Evolutionary conservation across 495 filamentous ascomycete genomes (phyloP).

Genomic region (Penicillium argentinense): DNA sequence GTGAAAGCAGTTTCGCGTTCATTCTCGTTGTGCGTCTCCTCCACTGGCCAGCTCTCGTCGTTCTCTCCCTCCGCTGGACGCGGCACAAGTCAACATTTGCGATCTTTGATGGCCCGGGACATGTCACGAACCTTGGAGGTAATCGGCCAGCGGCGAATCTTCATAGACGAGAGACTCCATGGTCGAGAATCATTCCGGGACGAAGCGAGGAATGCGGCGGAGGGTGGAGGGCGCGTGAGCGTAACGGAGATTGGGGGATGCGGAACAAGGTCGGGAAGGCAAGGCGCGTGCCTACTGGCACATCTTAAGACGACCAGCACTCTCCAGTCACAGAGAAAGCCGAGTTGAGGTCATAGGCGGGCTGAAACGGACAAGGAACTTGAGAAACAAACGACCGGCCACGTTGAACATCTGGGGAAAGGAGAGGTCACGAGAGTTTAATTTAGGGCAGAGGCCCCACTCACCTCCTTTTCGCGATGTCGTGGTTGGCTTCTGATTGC

Average conservation of each 20-base stretch:
- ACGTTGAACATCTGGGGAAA: slow-evolving; percentile 32
- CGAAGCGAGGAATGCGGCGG: slow-evolving; percentile 16
- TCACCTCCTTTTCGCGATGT: slow-evolving; percentile 25
- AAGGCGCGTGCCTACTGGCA: slow-evolving; percentile 19
- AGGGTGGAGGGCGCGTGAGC: slow-evolving; percentile 14
- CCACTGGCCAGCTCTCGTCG: slow-evolving; percentile 44
- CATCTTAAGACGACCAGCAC: slow-evolving; percentile 13
- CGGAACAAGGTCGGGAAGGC: slow-evolving; percentile 3
- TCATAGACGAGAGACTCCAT: slow-evolving; percentile 95
- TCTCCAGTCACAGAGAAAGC: slow-evolving; percentile 7
- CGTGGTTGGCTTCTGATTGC: slow-evolving; percentile 3
- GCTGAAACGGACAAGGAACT: slow-evolving; percentile 6
- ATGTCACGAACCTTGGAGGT: slow-evolving; percentile 75
- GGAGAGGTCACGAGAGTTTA: slow-evolving; percentile 33
- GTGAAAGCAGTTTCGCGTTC: slow-evolving; percentile 33
- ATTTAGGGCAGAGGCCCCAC: slow-evolving; percentile 24
- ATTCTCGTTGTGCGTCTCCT: slow-evolving; percentile 41
- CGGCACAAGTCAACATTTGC: slow-evolving; percentile 16
- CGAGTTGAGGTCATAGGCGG: background rate
- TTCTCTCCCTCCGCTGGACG: slow-evolving; percentile 49
- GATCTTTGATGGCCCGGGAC: background rate
- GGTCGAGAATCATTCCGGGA: slow-evolving; percentile 38
- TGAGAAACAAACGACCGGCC: slow-evolving; percentile 8
- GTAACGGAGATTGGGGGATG: slow-evolving; percentile 1
- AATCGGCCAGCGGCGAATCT: slow-evolving; percentile 87